A percentile compares a stretch with the other conserved stretches of the same genome.
phyloP scores from a whole-genome alignment of 306 rosid species.

The Quercus alba region DNA sequence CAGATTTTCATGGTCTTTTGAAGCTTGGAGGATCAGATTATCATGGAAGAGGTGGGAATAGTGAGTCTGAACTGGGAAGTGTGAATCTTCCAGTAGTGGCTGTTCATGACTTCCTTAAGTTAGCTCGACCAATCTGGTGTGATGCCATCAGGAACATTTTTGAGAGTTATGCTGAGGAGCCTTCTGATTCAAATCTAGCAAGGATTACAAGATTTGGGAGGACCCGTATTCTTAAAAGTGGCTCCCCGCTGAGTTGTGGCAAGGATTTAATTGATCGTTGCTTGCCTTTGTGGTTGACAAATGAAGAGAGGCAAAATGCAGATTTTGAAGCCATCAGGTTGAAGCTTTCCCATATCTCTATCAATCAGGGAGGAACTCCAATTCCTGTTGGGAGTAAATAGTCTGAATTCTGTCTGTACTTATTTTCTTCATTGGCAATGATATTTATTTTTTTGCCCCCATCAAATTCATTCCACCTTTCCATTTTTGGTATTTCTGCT shows the following conservation, averaged over 20 bases:
- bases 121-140: constrained; percentile 84
- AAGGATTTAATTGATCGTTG: constrained; percentile 73
- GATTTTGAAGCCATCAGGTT: constrained; percentile 63
- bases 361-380: constrained; percentile 39
- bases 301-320: constrained; percentile 70
- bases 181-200: constrained; percentile 69
- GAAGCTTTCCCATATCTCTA: constrained; percentile 66
- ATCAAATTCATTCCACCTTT: not conserved
- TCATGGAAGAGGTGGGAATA: constrained; percentile 81
- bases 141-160: constrained; percentile 61
- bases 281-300: constrained; percentile 67
- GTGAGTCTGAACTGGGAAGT: constrained; percentile 87
- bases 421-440: not conserved
- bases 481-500: too few relatives aligned
- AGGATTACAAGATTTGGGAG: constrained; percentile 64
- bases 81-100: constrained; percentile 82
- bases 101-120: constrained; percentile 69
- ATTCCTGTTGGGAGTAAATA: constrained; percentile 41
- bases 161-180: constrained; percentile 66
- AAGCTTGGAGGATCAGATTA: constrained; percentile 97
- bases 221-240: constrained; percentile 45
- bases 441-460: not conserved
- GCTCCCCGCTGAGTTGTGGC: constrained; percentile 44
- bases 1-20: constrained; percentile 67
- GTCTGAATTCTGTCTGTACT: not conserved